phyloP scores from a whole-genome alignment of 2,329 filamentous ascomycete genomes.

The Dryadomyces quercus-mongolicae region DNA sequence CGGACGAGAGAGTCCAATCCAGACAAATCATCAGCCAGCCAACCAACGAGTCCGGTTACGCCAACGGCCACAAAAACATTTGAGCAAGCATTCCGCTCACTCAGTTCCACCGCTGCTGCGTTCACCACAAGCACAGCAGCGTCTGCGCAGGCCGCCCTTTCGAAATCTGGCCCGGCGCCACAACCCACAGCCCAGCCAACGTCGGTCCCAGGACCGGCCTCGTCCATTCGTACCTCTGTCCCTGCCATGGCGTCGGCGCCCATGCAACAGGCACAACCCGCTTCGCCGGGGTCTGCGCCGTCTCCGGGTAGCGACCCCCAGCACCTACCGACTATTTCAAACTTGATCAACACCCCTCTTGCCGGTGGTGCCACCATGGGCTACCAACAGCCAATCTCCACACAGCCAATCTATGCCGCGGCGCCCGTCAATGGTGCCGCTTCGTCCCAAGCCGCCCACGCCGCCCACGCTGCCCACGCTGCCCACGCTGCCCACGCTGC shows the following conservation, averaged over 20 bases:
- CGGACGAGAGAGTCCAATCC: slow-evolving; percentile 83
- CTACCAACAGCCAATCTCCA: slow-evolving; percentile 12
- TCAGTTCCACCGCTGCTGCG: slow-evolving; percentile 14
- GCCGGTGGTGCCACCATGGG: slow-evolving; percentile 27
- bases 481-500: neutral
- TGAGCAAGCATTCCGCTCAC: slow-evolving; percentile 27
- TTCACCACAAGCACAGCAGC: slow-evolving; percentile 5
- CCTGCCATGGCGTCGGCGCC: slow-evolving; percentile 21
- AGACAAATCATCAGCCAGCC: slow-evolving; percentile 54
- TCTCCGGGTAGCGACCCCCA: slow-evolving; percentile 42
- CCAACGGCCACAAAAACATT: slow-evolving; percentile 42
- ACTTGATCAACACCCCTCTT: slow-evolving; percentile 60
- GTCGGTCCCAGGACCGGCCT: slow-evolving; percentile 19
- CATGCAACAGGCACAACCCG: slow-evolving; percentile 17
- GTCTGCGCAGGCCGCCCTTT: slow-evolving; percentile 10
- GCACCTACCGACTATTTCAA: slow-evolving; percentile 70
- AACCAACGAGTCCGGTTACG: slow-evolving; percentile 52
- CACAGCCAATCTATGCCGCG: slow-evolving; percentile 11
- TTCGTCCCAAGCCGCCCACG: too few species aligned
- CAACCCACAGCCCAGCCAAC: slow-evolving; percentile 15
- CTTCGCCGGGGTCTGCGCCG: slow-evolving; percentile 17
- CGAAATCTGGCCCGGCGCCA: neutral
- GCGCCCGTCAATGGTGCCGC: slow-evolving; percentile 6
- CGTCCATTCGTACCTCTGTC: slow-evolving; percentile 5
- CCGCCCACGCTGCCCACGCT: slow-evolving; percentile 1